Percentiles rank a stretch among this genome's conserved stretches.
phyloP scores from a whole-genome alignment of 768 basidiomycete species.

The Phanerochaete carnosa region DNA sequence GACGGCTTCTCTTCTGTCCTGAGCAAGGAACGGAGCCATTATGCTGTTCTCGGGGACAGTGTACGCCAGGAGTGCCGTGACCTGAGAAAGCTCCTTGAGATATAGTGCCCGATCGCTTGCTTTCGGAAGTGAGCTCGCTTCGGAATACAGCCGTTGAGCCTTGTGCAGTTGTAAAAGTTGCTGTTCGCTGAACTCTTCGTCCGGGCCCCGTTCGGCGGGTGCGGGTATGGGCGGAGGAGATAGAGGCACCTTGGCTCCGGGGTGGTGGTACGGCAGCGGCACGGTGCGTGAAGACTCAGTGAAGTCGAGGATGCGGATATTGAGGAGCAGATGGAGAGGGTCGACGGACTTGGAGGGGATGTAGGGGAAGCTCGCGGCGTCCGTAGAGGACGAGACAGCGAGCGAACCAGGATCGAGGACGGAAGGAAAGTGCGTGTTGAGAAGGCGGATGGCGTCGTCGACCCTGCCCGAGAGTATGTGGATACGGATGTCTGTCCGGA shows the following conservation, averaged over 20 bases:
- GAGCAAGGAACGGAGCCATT: conserved; percentile 70
- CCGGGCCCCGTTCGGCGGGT: conserved; percentile 4
- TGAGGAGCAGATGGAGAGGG: conserved; percentile 74
- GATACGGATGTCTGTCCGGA: conserved; percentile 58
- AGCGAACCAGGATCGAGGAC: conserved; percentile 44
- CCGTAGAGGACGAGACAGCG: conserved; percentile 15
- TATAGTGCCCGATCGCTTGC: conserved; percentile 58
- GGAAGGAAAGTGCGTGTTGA: conserved; percentile 72
- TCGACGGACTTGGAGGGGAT: conserved; percentile 60
- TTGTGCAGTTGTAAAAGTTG: conserved; percentile 49
- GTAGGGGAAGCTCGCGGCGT: conserved; percentile 37
- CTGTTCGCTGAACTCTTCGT: conserved; percentile 28
- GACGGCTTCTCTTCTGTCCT: conserved; percentile 73
- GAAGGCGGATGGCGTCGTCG: conserved; percentile 59
- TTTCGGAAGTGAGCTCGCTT: conserved; percentile 53
- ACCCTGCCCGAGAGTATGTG: conserved; percentile 76
- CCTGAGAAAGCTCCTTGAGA: conserved; percentile 66
- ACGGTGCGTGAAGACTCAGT: conserved; percentile 79
- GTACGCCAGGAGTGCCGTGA: conserved; percentile 82
- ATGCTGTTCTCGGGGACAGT: conserved; percentile 74
- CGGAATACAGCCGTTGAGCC: conserved; percentile 65
- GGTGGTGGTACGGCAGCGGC: conserved; percentile 48
- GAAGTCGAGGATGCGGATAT: conserved; percentile 85
- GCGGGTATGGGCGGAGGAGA: conserved; percentile 9
- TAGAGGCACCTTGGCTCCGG: conserved; percentile 13